phyloP scores from a whole-genome alignment of 176 grass and related monocot genomes.

The Oryza australiensis region DNA sequence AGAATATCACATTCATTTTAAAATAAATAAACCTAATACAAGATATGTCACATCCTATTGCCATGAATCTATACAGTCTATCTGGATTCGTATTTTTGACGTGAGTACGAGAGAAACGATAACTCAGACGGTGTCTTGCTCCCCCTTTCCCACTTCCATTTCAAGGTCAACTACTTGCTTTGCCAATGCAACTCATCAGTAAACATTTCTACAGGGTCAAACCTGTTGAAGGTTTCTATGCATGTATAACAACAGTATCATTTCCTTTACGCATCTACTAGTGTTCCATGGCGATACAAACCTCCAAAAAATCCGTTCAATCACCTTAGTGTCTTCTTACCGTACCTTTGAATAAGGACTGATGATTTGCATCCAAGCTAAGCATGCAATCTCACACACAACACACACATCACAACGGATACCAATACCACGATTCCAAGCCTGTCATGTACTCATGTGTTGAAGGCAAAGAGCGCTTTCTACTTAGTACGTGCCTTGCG shows the following conservation, averaged over 20 bases:
- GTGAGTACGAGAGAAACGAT: too few species aligned
- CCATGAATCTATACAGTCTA: too few species aligned
- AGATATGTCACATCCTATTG: too few species aligned
- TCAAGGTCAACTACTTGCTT: not conserved
- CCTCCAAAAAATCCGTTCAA: not conserved
- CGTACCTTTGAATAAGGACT: not conserved
- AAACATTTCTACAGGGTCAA: not conserved
- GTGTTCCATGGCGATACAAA: not conserved
- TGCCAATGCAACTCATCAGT: not conserved
- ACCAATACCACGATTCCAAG: not conserved
- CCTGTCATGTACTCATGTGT: not conserved
- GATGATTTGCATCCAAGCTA: not conserved
- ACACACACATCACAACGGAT: not conserved
- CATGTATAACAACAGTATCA: not conserved
- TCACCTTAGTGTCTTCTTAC: not conserved
- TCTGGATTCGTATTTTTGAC: too few species aligned
- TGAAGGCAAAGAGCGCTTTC: not conserved
- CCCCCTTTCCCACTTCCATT: too few species aligned
- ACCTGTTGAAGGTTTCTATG: not conserved
- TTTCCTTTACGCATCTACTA: not conserved
- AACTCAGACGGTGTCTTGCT: too few species aligned
- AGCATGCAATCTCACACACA: not conserved
- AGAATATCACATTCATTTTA: too few species aligned
- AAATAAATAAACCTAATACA: too few species aligned
- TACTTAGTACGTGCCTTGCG: slow-evolving; percentile 13